Evolutionary conservation across 2,329 filamentous ascomycete species (phyloP).

Genomic region (Xylariomycetidae sp.): DNA sequence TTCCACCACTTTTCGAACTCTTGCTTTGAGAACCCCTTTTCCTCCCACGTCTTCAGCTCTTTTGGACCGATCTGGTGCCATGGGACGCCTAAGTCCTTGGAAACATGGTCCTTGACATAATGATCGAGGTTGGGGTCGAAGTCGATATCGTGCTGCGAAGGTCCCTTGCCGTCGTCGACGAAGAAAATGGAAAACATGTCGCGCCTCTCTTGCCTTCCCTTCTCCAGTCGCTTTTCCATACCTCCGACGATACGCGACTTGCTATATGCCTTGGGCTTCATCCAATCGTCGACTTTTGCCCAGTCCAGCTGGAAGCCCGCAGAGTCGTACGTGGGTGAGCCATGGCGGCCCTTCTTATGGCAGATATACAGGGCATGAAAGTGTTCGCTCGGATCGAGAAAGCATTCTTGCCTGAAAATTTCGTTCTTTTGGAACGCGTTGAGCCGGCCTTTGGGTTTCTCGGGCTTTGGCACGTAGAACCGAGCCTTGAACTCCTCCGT

Average conservation of each 20-base stretch:
- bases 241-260: slow-evolving; percentile 3
- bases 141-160: not conserved
- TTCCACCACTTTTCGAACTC: slow-evolving; percentile 15
- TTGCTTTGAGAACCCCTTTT: slow-evolving; percentile 17
- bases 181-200: slow-evolving; percentile 11
- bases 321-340: slow-evolving; percentile 13
- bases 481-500: slow-evolving; percentile 8
- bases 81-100: slow-evolving; percentile 19
- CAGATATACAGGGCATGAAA: slow-evolving; percentile 12
- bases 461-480: slow-evolving; percentile 9
- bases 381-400: slow-evolving; percentile 7
- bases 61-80: slow-evolving; percentile 15
- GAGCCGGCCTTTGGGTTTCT: slow-evolving; percentile 12
- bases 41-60: slow-evolving; percentile 12
- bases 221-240: slow-evolving; percentile 4
- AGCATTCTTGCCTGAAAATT: not conserved
- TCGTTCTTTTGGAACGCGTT: slow-evolving; percentile 7
- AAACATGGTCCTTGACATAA: slow-evolving; percentile 17
- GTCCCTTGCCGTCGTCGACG: slow-evolving; percentile 5
- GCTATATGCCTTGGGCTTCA: slow-evolving; percentile 6
- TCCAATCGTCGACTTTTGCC: slow-evolving; percentile 9
- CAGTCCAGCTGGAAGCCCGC: slow-evolving; percentile 15
- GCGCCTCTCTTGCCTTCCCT: slow-evolving; percentile 1
- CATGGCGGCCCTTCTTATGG: slow-evolving; percentile 9
- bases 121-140: not conserved